phyloP scores from a whole-genome alignment of 2,329 filamentous ascomycete species.

The Apiospora sp. region DNA sequence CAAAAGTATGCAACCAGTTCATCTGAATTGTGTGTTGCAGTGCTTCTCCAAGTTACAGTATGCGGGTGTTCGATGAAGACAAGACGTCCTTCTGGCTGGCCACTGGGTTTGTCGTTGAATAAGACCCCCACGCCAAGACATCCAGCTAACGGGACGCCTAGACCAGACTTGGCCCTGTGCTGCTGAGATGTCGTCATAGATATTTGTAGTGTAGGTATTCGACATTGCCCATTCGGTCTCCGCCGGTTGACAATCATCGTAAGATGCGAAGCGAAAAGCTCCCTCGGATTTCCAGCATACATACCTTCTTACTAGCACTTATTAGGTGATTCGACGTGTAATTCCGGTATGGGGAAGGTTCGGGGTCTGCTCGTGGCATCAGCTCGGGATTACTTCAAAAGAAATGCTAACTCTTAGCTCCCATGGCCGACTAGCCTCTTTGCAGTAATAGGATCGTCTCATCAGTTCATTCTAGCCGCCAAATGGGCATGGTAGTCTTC shows the following conservation, averaged over 20 bases:
- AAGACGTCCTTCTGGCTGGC: not conserved
- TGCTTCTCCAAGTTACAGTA: not conserved
- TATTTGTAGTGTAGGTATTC: not conserved
- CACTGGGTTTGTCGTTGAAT: not conserved
- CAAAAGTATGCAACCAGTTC: not conserved
- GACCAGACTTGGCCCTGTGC: not conserved
- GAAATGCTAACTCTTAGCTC: not conserved
- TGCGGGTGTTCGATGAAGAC: not conserved
- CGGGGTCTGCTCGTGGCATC: not conserved
- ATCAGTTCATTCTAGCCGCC: not conserved
- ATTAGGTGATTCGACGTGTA: not conserved
- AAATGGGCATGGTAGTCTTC: not conserved
- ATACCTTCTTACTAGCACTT: not conserved
- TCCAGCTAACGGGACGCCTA: not conserved
- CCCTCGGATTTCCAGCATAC: not conserved
- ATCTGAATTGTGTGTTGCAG: not conserved
- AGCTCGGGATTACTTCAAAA: not conserved
- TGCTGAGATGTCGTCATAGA: constrained; percentile 9
- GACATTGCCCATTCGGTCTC: not conserved
- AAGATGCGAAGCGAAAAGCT: not conserved
- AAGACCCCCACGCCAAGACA: constrained; percentile 8
- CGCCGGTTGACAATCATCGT: not conserved
- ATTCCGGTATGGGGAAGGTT: not conserved
- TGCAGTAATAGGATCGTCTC: not conserved
- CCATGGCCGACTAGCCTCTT: not conserved